These are phyloP conservation scores for Alternaria sp. DNA, from an alignment of 2,329 filamentous ascomycete genomes.

Conservation along the genomic window DNA sequence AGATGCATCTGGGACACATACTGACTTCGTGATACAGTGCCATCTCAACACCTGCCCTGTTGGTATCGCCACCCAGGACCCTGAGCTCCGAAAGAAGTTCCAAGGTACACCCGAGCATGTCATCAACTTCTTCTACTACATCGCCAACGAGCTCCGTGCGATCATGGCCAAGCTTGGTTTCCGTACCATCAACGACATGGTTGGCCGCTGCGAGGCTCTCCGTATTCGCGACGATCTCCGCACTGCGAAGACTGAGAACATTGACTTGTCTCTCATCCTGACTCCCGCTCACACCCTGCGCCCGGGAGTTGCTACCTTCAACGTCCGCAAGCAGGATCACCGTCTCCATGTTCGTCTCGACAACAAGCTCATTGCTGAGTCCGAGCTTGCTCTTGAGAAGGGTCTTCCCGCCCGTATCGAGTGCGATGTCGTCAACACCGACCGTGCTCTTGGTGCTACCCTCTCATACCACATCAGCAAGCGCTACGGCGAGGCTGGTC, in stretches of 20 bases:
- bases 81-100: slow-evolving; percentile 93
- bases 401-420: slow-evolving; percentile 91
- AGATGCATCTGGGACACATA: not conserved
- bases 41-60: slow-evolving; percentile 79
- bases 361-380: slow-evolving; percentile 96
- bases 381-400: slow-evolving; percentile 92
- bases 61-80: slow-evolving; percentile 94
- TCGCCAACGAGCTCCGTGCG: slow-evolving; percentile 92
- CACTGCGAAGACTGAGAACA: slow-evolving; percentile 87
- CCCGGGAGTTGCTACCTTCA: slow-evolving; percentile 94
- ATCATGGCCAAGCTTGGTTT: slow-evolving; percentile 97
- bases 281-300: slow-evolving; percentile 96
- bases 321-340: slow-evolving; percentile 97
- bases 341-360: slow-evolving; percentile 90
- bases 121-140: slow-evolving; percentile 99
- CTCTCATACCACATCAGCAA: slow-evolving; percentile 96
- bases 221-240: slow-evolving; percentile 87
- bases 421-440: slow-evolving; percentile 95
- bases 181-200: slow-evolving; percentile 97
- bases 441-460: slow-evolving; percentile 90
- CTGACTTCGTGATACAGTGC: not conserved
- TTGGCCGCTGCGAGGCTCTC: slow-evolving; percentile 86
- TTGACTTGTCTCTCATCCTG: slow-evolving; percentile 89
- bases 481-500: slow-evolving; percentile 84
- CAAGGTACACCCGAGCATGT: slow-evolving; percentile 91